Percentiles rank a stretch among this genome's conserved stretches.
These are phyloP conservation scores for Stipa capillata DNA, from an alignment of 176 grass and related monocot genomes.

Conservation along the genomic window DNA sequence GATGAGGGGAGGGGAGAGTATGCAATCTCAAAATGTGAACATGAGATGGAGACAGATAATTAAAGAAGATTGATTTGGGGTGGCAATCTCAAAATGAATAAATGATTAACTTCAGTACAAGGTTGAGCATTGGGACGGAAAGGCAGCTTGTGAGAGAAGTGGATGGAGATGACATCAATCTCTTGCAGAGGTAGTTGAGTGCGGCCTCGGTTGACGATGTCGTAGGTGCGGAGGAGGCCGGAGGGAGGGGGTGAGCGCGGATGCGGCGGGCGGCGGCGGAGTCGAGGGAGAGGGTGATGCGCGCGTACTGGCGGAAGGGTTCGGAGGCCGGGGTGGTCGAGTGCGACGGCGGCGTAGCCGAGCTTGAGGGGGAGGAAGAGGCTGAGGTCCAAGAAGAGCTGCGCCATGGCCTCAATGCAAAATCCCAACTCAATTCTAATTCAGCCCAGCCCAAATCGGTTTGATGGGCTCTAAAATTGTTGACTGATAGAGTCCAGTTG, in stretches of 20 bases:
- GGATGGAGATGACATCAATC: constrained; percentile 55
- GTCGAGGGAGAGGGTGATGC: constrained; percentile 46
- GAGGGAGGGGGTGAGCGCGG: constrained; percentile 13
- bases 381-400: constrained; percentile 43
- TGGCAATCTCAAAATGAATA: no score
- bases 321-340: constrained; percentile 26
- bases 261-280: constrained; percentile 6
- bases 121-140: constrained; percentile 51
- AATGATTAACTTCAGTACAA: constrained; percentile 46
- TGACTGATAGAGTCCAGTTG: no score
- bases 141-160: constrained; percentile 56
- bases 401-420: no score
- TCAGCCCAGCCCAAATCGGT: no score
- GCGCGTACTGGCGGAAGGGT: constrained; percentile 58
- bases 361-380: constrained; percentile 26
- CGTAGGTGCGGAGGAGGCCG: constrained; percentile 43
- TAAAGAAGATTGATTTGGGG: no score
- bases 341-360: constrained; percentile 5
- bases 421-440: no score
- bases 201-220: constrained; percentile 49
- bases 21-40: constrained; percentile 56
- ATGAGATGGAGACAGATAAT: background rate
- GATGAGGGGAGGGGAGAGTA: constrained; percentile 55
- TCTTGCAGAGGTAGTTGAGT: constrained; percentile 58
- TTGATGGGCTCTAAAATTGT: no score